Evolutionary conservation across 257 asterid genomes (phyloP), one percentile per base, ranked within the genome.

Genomic region (Ophiorrhiza pumila): DNA sequence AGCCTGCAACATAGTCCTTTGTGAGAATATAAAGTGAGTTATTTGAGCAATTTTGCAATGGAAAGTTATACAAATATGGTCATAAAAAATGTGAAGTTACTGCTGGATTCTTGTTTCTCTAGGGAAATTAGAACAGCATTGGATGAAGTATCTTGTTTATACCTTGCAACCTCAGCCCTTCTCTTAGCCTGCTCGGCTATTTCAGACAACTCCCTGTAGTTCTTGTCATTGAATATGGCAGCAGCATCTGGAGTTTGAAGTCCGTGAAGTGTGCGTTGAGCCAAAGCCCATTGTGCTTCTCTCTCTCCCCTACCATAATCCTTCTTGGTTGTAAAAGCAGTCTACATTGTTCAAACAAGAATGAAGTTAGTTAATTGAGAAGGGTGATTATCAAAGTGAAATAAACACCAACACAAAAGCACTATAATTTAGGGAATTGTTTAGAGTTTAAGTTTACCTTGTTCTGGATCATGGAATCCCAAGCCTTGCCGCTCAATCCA

Each of bases 121-220:
- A 37, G 9, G 7, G 1, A 39, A n/a, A n/a, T 23, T 42, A 20
- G 22, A 31, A 31, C 18, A 50, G 12, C 55, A 45, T 12, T 18
- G 14, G 31, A 41, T 65, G 23, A 12, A 34, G 57, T 35, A n/a
- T 74, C n/a, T 22, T 15, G 42, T 45, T 17, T 47, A 25, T 83
- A 87, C 96, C 97, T 87, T 74, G 92, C 91, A 77, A 91, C 91
- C 71, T 91, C 96, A 65, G 96, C 97, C 49, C 94, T 83, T 79
- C 89, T 77, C 76, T 77, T 89, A 0, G 97, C 96, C 66, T 89
- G 96, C 76, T 91, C 96, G 0, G 95, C 97, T 0, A 91, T 83
- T 62, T 86, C 97, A 1, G 87, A 78, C 65, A 87, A 7, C 42
- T 86, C 95, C 17, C 71, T 57, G 69, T 71, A 62, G 86, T 81